Base-by-base conservation (phyloP, 2,329 filamentous ascomycete genomes). In the Aureobasidium sp. region DNA sequence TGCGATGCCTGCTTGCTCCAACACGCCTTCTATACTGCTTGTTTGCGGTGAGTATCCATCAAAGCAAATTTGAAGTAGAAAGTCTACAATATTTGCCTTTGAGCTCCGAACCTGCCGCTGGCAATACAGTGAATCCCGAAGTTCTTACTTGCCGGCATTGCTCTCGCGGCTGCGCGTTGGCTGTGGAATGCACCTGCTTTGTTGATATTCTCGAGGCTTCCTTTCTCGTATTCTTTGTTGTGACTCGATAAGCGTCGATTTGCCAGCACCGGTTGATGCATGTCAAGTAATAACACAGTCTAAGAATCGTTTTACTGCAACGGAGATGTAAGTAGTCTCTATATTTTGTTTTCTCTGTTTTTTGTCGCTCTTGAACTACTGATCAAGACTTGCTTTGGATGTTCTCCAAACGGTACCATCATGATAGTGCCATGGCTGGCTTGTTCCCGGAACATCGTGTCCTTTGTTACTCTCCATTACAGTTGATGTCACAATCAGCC, bases 181-280 rank as follows among this genome's bases (percentile, higher is more conserved):
- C 31, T 55, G 37, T 55, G 52, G 52, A 55, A 55, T 55, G 52
- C 37, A 12, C 7, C 6, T 55, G 37, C 11, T 55, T 55, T 55
- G 37, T 55, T 31, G 25, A 27, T 11, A 6, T 39, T n/a, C 34
- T 39, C 20, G 12, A 25, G 7, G 8, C 20, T 25, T 25, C 25
- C 9, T 55, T 27, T 5, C 34, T 41, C 11, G 14, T 14, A 5
- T 55, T n/a, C 52, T 55, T 55, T 55, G 49, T 53, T 36, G 15
- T 22, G 20, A 41, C 7, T 17, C 11, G 15, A 36, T n/a, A 39
- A 17, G 34, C 11, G 31, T 6, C 39, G 25, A 0, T 34, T 20
- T 25, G 5, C 15, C 15, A 17, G 6, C 27, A 51, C 1, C 22
- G n/a, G 29, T 36, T 7, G 29, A 48, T 14, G 12, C 9, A 22